These are phyloP conservation scores for Aciculosporium take DNA, from an alignment of 2,329 filamentous ascomycete genomes.

Conservation along the genomic window DNA sequence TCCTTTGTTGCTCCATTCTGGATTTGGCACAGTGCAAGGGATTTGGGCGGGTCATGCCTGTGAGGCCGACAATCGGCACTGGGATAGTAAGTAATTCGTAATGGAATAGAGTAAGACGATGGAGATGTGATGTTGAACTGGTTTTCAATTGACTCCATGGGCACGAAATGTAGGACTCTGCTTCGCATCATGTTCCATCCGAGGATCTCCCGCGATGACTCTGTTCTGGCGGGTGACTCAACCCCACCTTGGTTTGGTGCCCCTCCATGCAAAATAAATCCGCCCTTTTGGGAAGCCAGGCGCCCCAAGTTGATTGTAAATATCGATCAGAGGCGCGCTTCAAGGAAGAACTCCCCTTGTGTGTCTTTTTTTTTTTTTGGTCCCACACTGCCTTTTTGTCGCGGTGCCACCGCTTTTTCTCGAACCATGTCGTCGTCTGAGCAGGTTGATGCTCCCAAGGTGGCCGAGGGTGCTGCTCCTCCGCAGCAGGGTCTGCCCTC, in stretches of 20 bases:
- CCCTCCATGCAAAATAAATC: slow-evolving; percentile 11
- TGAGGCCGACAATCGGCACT: too few species aligned
- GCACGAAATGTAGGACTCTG: too few species aligned
- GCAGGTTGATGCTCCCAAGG: slow-evolving; percentile 21
- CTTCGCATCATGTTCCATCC: slow-evolving; percentile 4
- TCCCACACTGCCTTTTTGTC: too few species aligned
- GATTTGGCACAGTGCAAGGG: too few species aligned
- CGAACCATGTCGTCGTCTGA: slow-evolving; percentile 25
- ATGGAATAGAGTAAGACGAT: too few species aligned
- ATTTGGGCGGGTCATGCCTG: too few species aligned
- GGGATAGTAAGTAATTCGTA: too few species aligned
- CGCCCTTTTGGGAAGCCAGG: neutral
- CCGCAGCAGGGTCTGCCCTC: slow-evolving; percentile 21
- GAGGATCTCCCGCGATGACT: slow-evolving; percentile 13
- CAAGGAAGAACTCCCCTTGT: neutral
- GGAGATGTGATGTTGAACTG: too few species aligned
- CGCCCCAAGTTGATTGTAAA: neutral
- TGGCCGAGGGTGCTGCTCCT: slow-evolving; percentile 19
- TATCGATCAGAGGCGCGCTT: neutral
- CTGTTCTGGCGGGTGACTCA: slow-evolving; percentile 4
- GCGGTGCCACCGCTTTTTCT: slow-evolving; percentile 1
- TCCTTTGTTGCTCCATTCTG: too few species aligned
- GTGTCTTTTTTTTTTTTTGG: slow-evolving; percentile 4
- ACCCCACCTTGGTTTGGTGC: slow-evolving; percentile 13
- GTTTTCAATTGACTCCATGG: neutral